Percentiles rank a stretch among this genome's conserved stretches.
Conservation (phyloP, 306 rosid genomes). For the Macrotyloma uniflorum region DNA sequence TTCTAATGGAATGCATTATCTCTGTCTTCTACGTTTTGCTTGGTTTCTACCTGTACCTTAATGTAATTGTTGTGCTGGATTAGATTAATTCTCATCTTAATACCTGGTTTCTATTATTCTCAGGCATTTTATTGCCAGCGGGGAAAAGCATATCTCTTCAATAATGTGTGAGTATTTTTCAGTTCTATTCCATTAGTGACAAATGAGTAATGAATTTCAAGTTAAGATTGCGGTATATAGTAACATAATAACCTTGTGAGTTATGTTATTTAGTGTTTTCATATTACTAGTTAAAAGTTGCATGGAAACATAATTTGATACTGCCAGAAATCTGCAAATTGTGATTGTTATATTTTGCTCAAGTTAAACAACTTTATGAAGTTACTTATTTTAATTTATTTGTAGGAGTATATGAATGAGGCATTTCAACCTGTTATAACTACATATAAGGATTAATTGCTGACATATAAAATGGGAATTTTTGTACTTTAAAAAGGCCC, state of each 20-base stretch:
- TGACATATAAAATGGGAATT: neutral
- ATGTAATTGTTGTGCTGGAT: slow-evolving; percentile 33
- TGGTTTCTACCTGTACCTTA: slow-evolving; percentile 8
- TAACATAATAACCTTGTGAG: neutral
- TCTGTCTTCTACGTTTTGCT: slow-evolving; percentile 22
- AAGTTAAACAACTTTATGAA: neutral
- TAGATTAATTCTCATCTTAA: slow-evolving; percentile 28
- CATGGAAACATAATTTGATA: slow-evolving; percentile 11
- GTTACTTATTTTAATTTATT: neutral
- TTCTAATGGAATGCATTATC: neutral
- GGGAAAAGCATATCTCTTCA: slow-evolving; percentile 89
- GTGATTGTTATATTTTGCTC: neutral
- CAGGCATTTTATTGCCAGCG: slow-evolving; percentile 74
- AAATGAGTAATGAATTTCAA: neutral
- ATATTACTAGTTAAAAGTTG: slow-evolving; percentile 13
- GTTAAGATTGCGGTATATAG: neutral
- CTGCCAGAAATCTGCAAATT: neutral
- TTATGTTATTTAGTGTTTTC: neutral
- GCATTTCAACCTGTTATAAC: neutral
- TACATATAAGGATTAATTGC: neutral
- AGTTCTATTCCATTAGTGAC: slow-evolving; percentile 13
- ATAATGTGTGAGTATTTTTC: slow-evolving; percentile 73
- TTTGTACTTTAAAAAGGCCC: neutral
- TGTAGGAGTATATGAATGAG: neutral
- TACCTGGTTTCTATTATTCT: slow-evolving; percentile 29